Base-by-base conservation (phyloP, 768 basidiomycete species). In the Infundibulicybe gibba region DNA sequence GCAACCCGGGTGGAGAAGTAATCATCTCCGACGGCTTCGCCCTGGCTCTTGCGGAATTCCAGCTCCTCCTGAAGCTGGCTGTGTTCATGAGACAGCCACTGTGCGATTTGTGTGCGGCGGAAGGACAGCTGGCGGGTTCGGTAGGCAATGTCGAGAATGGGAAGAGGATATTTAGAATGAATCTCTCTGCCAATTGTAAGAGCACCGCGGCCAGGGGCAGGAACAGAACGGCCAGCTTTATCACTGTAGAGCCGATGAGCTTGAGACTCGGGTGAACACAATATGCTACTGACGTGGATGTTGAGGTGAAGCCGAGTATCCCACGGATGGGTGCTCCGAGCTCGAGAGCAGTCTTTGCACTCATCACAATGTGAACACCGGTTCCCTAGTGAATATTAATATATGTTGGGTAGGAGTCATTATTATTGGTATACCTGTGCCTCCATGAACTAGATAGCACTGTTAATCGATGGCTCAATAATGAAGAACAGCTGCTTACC, bases 311-410 rank as follows among this genome's bases (percentile, higher is more conserved):
- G 2, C 85, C 94, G 49, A 99, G 77, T 56, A 99, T 79, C 59
- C 90, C 93, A 54, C 91, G 93, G 58, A 99, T 91, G 15, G 93
- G 90, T 32, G 85, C 85, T 49, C 97, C 97, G 44, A 98, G 82
- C 58, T 97, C 90, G 46, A 99, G 72, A 17, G 97, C 97, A 3
- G 94, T 97, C 71, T 87, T 91, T 15, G 97, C 97, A 55, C 74
- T 92, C 97, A 99, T 99, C 52, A 98, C 77, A 44, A 99, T 85
- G 58, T 98, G 95, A 16, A 97, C 90, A 69, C 97, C 97, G 52
- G 90, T 89, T 45, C 97, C 97, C 65, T 92, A 31, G 15, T 41
- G 20, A 44, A 16, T 32, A 48, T 44, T 16, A 25, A 14, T 19
- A 6, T 11, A 17, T 25, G 43, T 41, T n/a, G 32, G 15, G 21